Base-by-base conservation (phyloP, 1,284 basidiomycete species). In the Neolentinus lepideus region DNA sequence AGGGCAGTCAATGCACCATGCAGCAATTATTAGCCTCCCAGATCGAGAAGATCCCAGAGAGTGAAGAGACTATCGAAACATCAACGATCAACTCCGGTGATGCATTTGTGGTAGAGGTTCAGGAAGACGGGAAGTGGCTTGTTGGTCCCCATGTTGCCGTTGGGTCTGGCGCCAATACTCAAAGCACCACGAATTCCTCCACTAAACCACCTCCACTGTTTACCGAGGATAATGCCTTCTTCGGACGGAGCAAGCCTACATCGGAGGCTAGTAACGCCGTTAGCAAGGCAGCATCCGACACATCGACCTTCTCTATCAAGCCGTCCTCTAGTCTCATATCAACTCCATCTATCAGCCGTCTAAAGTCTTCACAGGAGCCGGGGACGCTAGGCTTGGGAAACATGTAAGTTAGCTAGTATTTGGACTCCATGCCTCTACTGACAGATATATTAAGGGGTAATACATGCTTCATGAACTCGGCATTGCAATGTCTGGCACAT, bases 381-480 rank as follows among this genome's bases (percentile, higher is more conserved):
- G 94, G 94, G 1, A 88, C 90, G 1, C 78, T 94, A 16, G 95
- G 94, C 29, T 75, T 98, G 25, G 84, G 84, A 45, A 97, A 98
- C 66, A 85, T 96, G 77, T 93, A 73, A 63, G 78, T 63, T 31
- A 16, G 12, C 47, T 29, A 6, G 21, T n/a, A 12, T 56, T 2
- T 29, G 45, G n/a, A 19, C 57, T 36, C 53, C 25, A 3, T 36
- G 55, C 24, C 26, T n/a, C 53, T 51, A 58, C 55, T 60, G 54
- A 64, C 62, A 38, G 52, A 35, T 21, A 50, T 56, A 26, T 9
- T 46, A 53, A 88, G 86, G 80, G 87, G 88, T n/a, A 93, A 95
- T 66, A 96, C 93, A 1, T 95, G 94, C 67, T 96, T 96, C 72
- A 97, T 98, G 94, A 98, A 98, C 69, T 94, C 92, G 52, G 95